Percentiles rank a stretch among this genome's conserved stretches.
Conservation (phyloP, 768 basidiomycete species). For the Cystofilobasidium ferigula region DNA sequence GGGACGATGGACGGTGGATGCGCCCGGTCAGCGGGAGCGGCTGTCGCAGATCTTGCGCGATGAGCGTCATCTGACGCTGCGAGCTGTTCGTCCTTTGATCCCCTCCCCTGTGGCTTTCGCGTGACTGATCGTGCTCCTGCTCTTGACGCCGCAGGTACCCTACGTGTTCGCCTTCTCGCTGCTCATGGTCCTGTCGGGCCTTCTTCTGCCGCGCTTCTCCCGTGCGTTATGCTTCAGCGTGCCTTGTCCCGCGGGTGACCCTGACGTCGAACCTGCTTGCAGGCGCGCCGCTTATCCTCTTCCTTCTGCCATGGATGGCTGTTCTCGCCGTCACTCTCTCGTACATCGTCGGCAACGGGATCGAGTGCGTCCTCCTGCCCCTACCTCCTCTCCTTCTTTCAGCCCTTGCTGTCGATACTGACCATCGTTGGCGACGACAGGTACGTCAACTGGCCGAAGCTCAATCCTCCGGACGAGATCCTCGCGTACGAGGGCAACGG, state of each 20-base stretch:
- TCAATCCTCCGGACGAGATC: constrained; percentile 63
- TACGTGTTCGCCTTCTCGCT: constrained; percentile 45
- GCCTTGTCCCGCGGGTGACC: background rate
- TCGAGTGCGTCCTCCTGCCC: constrained; percentile 13
- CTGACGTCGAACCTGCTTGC: constrained; percentile 21
- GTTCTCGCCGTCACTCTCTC: constrained; percentile 48
- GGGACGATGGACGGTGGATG: constrained; percentile 73
- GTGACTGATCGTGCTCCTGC: constrained; percentile 21
- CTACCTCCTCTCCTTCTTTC: background rate
- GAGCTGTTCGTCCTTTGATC: constrained; percentile 52
- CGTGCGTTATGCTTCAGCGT: constrained; percentile 46
- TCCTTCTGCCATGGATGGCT: constrained; percentile 65
- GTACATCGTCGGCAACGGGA: constrained; percentile 51
- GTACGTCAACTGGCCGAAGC: constrained; percentile 87
- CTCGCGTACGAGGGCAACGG: constrained; percentile 84
- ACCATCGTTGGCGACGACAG: constrained; percentile 44
- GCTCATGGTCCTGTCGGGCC: constrained; percentile 48
- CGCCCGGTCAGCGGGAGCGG: constrained; percentile 38
- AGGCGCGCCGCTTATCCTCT: constrained; percentile 80
- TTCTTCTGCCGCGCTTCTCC: constrained; percentile 75
- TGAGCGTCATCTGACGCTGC: constrained; percentile 62
- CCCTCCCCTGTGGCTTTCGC: background rate
- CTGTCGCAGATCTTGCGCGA: constrained; percentile 65
- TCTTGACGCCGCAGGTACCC: constrained; percentile 53
- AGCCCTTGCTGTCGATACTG: too few species aligned